These are phyloP conservation scores for Bacidia rubella DNA, from an alignment of 495 filamentous ascomycete species.

Conservation along the genomic window DNA sequence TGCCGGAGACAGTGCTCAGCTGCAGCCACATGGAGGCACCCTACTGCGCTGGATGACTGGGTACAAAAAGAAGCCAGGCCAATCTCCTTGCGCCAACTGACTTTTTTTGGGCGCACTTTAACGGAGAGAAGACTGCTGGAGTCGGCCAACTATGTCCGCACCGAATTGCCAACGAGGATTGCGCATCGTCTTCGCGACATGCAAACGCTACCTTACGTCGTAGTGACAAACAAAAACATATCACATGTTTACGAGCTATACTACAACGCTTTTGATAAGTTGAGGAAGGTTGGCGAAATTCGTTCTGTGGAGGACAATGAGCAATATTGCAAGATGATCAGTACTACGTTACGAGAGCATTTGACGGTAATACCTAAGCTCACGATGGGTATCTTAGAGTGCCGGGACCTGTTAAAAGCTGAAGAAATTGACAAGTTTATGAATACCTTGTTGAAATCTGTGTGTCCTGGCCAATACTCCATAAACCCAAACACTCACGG, in stretches of 20 bases:
- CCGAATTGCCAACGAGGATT: slow-evolving; percentile 82
- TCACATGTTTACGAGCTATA: slow-evolving; percentile 94
- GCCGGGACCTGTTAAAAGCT: slow-evolving; percentile 59
- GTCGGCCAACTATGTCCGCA: slow-evolving; percentile 94
- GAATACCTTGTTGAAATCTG: slow-evolving; percentile 82
- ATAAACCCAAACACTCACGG: not conserved
- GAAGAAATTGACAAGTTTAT: slow-evolving; percentile 85
- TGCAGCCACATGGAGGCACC: slow-evolving; percentile 62
- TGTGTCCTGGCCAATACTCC: slow-evolving; percentile 29
- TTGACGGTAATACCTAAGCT: slow-evolving; percentile 85
- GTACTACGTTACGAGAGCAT: slow-evolving; percentile 70
- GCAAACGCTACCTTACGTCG: slow-evolving; percentile 90
- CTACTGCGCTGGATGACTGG: slow-evolving; percentile 82
- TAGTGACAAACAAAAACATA: slow-evolving; percentile 88
- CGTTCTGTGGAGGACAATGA: slow-evolving; percentile 85
- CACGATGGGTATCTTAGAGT: slow-evolving; percentile 87
- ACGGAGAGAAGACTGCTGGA: slow-evolving; percentile 81
- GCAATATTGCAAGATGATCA: slow-evolving; percentile 66
- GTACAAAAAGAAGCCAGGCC: slow-evolving; percentile 72
- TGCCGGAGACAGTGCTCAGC: not conserved
- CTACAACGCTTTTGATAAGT: slow-evolving; percentile 83
- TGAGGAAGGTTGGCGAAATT: slow-evolving; percentile 72
- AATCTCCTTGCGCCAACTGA: slow-evolving; percentile 81
- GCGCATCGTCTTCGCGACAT: slow-evolving; percentile 94
- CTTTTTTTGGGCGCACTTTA: slow-evolving; percentile 84